Evolutionary conservation across 2,329 filamentous ascomycete species (phyloP).

Genomic region (Alternaria sp.): DNA sequence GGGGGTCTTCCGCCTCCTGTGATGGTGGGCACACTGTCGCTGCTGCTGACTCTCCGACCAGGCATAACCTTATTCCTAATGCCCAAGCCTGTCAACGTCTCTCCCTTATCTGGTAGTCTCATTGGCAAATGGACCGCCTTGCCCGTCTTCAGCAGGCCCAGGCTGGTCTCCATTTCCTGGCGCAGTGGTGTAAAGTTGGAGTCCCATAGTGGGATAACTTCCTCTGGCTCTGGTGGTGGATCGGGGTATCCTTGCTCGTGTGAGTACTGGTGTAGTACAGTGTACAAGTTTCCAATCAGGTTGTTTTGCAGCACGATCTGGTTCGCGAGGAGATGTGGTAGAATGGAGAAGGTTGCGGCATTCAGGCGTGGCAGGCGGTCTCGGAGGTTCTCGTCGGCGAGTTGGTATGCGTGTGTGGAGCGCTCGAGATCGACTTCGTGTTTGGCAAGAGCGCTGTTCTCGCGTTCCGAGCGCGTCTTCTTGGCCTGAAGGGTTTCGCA

Average conservation of each 20-base stretch:
- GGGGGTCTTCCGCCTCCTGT: slow-evolving; percentile 32
- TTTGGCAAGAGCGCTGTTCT: slow-evolving; percentile 73
- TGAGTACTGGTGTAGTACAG: slow-evolving; percentile 75
- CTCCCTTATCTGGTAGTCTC: slow-evolving; percentile 54
- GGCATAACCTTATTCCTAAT: slow-evolving; percentile 53
- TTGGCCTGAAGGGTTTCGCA: slow-evolving; percentile 75
- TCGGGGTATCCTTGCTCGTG: slow-evolving; percentile 72
- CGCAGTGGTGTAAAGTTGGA: slow-evolving; percentile 67
- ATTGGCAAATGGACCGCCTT: slow-evolving; percentile 68
- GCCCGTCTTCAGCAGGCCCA: slow-evolving; percentile 69
- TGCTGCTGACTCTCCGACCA: slow-evolving; percentile 37
- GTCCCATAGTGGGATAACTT: slow-evolving; percentile 72
- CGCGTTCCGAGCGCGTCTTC: slow-evolving; percentile 71
- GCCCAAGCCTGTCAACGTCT: slow-evolving; percentile 55
- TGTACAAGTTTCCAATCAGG: slow-evolving; percentile 79
- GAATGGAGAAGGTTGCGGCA: slow-evolving; percentile 72
- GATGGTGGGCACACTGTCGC: slow-evolving; percentile 43
- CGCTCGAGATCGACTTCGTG: slow-evolving; percentile 72
- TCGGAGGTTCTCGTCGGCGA: slow-evolving; percentile 76
- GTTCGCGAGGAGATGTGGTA: slow-evolving; percentile 72
- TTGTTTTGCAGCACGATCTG: slow-evolving; percentile 80
- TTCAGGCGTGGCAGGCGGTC: slow-evolving; percentile 75
- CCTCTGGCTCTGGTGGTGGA: slow-evolving; percentile 73
- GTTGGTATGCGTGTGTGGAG: slow-evolving; percentile 74
- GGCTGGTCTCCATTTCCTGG: slow-evolving; percentile 67